Base-by-base conservation (phyloP, 768 basidiomycete species). In the Leccinum incarnatum region DNA sequence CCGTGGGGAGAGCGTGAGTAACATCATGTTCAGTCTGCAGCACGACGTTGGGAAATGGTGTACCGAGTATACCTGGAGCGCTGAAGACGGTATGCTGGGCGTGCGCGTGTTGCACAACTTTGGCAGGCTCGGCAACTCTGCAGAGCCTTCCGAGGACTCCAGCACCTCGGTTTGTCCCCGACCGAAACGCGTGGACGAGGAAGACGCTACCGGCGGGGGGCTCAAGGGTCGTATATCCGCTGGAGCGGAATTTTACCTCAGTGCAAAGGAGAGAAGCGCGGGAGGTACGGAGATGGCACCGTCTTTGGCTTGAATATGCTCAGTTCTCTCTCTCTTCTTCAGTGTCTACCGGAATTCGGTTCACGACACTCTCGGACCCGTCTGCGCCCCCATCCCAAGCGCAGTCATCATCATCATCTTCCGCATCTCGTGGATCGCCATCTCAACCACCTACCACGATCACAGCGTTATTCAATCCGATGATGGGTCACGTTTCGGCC, bases 341-440 rank as follows among this genome's bases (percentile, higher is more conserved):
- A 95, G 93, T 97, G 0, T 97, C 96, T 1, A 91, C 93, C 19
- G 95, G 93, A 15, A 81, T 96, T 45, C 86, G 95, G n/a, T 98
- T 97, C 71, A 90, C 93, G 4, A 98, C 96, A 1, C 76, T 95
- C 4, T 92, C 94, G 2, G 92, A 95, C 64, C 80, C 85, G 1
- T 83, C 88, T 7, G 81, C 86, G 0, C 81, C 88, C 4, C 86
- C 87, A 46, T 82, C 84, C 63, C 85, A 85, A 65, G 64, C 81
- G 2, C 76, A 76, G 4, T 72, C 79, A 23, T 23, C 23, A 19
- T 19, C 19, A 15, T 69, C 74, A 27, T 60, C 74, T 37, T 47
- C 67, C 1, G 68, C 76, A 15, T 59, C 69, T 45, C 69, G 71
- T 11, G 65, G 64, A 1, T 64, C 68, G 4, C 67, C 69, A 19